phyloP scores from a whole-genome alignment of 176 grass and related monocot genomes.

The Rhynchospora pubera region DNA sequence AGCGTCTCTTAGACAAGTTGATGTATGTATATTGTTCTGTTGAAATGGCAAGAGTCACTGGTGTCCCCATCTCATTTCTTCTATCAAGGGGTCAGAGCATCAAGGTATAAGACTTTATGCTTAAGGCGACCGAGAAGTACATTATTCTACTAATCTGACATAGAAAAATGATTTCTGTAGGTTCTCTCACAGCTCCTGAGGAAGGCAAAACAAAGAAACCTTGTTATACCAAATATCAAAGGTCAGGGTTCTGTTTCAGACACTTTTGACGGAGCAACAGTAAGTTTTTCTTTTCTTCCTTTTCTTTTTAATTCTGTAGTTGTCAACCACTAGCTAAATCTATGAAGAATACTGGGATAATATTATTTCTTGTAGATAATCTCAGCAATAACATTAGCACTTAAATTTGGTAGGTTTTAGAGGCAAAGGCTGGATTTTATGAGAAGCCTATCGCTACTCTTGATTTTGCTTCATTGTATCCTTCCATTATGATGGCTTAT shows the following conservation, averaged over 20 bases:
- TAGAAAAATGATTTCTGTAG: slow-evolving; percentile 34
- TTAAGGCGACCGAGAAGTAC: background rate
- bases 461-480: slow-evolving; percentile 99
- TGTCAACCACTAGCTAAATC: background rate
- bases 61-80: slow-evolving; percentile 93
- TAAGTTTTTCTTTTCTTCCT: slow-evolving; percentile 41
- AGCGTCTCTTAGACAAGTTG: slow-evolving; percentile 90
- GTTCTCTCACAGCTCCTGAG: slow-evolving; percentile 92
- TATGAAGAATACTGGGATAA: background rate
- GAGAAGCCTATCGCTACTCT: slow-evolving; percentile 97
- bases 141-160: slow-evolving; percentile 26
- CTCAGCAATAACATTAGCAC: background rate
- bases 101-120: slow-evolving; percentile 42
- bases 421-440: slow-evolving; percentile 96
- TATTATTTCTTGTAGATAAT: background rate
- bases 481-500: slow-evolving; percentile 99
- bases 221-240: slow-evolving; percentile 97
- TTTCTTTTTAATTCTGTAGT: background rate
- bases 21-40: slow-evolving; percentile 99
- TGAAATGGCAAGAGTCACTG: slow-evolving; percentile 98
- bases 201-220: slow-evolving; percentile 92
- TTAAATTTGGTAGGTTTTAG: slow-evolving; percentile 68
- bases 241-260: slow-evolving; percentile 81
- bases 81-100: slow-evolving; percentile 95
- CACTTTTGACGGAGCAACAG: slow-evolving; percentile 94